Evolutionary conservation across 1,139 yeast genomes (phyloP), one percentile per base, ranked within the genome.

Genomic region (Sugiyamaella sp.): DNA sequence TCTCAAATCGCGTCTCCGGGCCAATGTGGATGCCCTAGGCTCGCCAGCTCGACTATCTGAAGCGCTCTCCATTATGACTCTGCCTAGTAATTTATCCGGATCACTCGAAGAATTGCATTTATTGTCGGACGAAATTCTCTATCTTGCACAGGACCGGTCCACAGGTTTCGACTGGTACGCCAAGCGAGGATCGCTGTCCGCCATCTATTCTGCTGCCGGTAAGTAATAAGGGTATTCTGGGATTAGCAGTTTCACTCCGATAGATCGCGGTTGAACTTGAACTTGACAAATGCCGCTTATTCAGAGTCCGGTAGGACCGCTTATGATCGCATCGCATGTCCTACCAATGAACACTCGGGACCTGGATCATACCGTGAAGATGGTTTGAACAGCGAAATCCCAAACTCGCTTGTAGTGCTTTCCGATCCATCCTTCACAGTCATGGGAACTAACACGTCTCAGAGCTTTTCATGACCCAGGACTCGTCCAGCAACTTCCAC

Each of bases 151-250:
- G 2, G 97, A 91, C 66, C 72, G 76, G 52, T 82, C 95, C n/a
- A 81, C 85, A 57, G 97, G 89, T 69, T 85, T 88, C 69, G 85
- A 89, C 2, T 93, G 99, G 99, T 93, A 93, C 69, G 75, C 95
- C n/a, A 88, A 90, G 67, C 76, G 98, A 60, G 74, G 85, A 24
- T 79, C 88, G 4, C 69, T 91, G 25, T 79, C 89, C 17, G 76
- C 86, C 0, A 79, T 87, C 3, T 89, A 87, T 66, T 86, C 87
- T 1, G 78, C 85, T 33, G 66, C 73, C 1, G 53, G 53, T 51
- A 45, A 25, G 53, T 37, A n/a, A n/a, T n/a, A n/a, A n/a, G n/a
- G n/a, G n/a, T n/a, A n/a, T n/a, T n/a, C n/a, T n/a, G n/a, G n/a
- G n/a, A n/a, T n/a, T n/a, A n/a, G n/a, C n/a, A n/a, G n/a, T n/a